Evolutionary conservation across 257 asterid genomes (phyloP), one percentile per base, ranked within the genome.

Genomic region (Solanum habrochaites): DNA sequence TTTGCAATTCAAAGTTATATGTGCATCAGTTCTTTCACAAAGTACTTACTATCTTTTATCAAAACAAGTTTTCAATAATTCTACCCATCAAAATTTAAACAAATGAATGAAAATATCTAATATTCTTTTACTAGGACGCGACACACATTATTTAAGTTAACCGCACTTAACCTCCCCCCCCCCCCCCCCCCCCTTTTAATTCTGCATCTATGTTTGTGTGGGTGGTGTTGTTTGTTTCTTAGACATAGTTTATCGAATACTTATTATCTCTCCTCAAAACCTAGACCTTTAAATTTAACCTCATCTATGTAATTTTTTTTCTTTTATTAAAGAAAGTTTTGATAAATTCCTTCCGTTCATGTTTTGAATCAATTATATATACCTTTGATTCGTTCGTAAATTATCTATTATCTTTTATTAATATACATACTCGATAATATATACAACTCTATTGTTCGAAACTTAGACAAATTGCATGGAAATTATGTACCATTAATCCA

Each of bases 321-420:
- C n/a, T 64, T 67, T 27, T 67, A n/a, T 27, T 13, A 67, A 67
- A 67, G 5, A 7, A 5, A 14, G 0, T 13, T 64, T 0, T 29
- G 32, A 69, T 14, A 4, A 69, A 69, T 18, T 23, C 0, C 11
- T 29, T 69, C 0, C 5, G 11, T 29, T 31, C 23, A 2, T 31
- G 0, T 29, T 70, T 31, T 11, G 14, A 32, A 32, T 70, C 14
- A 31, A 31, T 15, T 15, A 12, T 31, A 0, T 31, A 0, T 18
- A 0, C 2, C 10, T 66, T 8, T 70, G 0, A 31, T 71, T 32
- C 25, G 18, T 71, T 32, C 0, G 0, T 15, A 0, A 0, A 0
- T 16, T 71, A 32, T 4, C 25, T 71, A 32, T 8, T 31, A 70
- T 31, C 13, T 31, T 70, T 71, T 16, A 32, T 32, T 25, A 70